Conservation (phyloP, 2,329 filamentous ascomycete species). For the Apiospora sp. region DNA sequence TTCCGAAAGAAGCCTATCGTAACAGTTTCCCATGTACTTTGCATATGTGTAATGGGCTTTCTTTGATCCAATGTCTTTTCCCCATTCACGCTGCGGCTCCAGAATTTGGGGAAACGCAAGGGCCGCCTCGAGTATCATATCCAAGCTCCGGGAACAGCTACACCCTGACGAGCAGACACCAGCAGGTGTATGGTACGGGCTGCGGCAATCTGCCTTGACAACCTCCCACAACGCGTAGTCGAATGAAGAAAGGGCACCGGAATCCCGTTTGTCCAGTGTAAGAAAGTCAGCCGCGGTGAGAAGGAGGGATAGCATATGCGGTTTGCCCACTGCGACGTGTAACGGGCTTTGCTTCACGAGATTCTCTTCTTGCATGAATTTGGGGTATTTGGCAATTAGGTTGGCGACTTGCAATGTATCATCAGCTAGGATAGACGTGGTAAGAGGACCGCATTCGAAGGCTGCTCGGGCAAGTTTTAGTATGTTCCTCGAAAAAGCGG, state of each 20-base stretch:
- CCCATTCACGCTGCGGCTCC: neutral
- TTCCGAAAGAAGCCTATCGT: neutral
- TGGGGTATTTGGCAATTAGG: neutral
- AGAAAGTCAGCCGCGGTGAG: neutral
- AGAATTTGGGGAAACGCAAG: neutral
- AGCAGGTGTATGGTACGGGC: neutral
- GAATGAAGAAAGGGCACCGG: neutral
- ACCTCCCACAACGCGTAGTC: neutral
- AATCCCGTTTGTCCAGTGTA: neutral
- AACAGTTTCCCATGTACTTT: neutral
- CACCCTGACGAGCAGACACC: neutral
- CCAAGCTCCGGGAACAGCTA: neutral
- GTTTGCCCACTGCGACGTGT: neutral
- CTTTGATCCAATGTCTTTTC: neutral
- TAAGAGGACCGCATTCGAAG: neutral
- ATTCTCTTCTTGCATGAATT: neutral
- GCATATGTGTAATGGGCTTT: neutral
- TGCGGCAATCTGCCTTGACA: neutral
- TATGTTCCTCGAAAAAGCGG: no score
- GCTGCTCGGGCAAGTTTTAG: neutral
- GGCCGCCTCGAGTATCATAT: neutral
- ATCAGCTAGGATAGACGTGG: neutral
- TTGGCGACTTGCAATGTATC: neutral
- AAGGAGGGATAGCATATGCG: neutral
- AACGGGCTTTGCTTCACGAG: neutral